A percentile compares a stretch with the other conserved stretches of the same genome.
Conservation (phyloP, 2,329 filamentous ascomycete genomes). For the Aureobasidium subglaciale region DNA sequence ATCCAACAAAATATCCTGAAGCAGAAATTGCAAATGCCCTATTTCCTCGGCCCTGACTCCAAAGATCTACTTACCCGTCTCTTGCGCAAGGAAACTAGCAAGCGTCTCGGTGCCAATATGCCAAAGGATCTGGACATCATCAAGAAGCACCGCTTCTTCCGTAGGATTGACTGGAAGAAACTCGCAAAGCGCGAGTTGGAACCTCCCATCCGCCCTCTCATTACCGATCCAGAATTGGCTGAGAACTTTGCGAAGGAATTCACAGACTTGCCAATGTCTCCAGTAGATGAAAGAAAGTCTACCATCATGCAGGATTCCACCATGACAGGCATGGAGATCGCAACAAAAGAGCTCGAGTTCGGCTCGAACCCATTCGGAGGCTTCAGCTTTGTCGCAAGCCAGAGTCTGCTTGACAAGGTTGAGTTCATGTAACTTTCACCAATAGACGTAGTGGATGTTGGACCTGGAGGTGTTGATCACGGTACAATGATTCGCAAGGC, state of each 20-base stretch:
- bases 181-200: conserved; percentile 75
- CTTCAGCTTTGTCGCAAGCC: conserved; percentile 48
- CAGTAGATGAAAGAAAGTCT: conserved; percentile 43
- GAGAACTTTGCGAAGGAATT: conserved; percentile 97
- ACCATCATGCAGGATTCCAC: conserved; percentile 17
- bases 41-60: conserved; percentile 83
- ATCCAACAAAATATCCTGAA: conserved; percentile 94
- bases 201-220: conserved; percentile 84
- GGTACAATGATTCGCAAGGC: background rate
- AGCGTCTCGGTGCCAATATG: conserved; percentile 82
- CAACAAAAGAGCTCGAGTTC: background rate
- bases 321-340: conserved; percentile 18
- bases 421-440: conserved; percentile 22
- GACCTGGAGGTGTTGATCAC: background rate
- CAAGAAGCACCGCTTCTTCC: conserved; percentile 93
- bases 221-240: conserved; percentile 89
- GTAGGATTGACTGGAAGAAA: conserved; percentile 89
- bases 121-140: conserved; percentile 78
- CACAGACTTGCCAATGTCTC: conserved; percentile 75
- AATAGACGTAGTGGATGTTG: background rate
- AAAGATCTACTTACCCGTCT: conserved; percentile 90
- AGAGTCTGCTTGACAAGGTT: conserved; percentile 40
- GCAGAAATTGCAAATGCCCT: conserved; percentile 81
- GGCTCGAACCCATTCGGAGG: conserved; percentile 45
- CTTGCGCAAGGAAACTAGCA: conserved; percentile 83